A percentile compares a stretch with the other conserved stretches of the same genome.
Evolutionary conservation across 1,139 yeast genomes (phyloP).

Genomic region (Debaryomyces sp.): DNA sequence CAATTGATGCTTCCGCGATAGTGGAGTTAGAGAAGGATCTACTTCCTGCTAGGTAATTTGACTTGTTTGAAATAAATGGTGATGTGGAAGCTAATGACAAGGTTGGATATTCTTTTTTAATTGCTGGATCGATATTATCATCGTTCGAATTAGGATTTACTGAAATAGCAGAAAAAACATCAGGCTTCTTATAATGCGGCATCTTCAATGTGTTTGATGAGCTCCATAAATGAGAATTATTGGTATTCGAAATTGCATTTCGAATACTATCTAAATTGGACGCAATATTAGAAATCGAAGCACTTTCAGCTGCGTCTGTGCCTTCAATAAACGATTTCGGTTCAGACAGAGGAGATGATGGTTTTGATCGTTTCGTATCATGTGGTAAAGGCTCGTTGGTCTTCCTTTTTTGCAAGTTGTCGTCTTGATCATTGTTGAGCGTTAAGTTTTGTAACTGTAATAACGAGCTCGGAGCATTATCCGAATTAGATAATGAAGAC

Average conservation of each 20-base stretch:
- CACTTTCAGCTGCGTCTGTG: constrained; percentile 7
- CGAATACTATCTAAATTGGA: constrained; percentile 18
- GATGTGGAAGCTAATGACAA: constrained; percentile 28
- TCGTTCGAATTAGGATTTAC: background rate
- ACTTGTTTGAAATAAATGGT: constrained; percentile 41
- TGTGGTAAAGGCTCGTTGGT: constrained; percentile 8
- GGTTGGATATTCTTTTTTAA: constrained; percentile 19
- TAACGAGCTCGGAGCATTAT: constrained; percentile 10
- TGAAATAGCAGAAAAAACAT: constrained; percentile 7
- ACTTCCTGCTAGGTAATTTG: constrained; percentile 16
- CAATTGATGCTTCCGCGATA: constrained; percentile 15
- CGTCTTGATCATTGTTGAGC: constrained; percentile 2
- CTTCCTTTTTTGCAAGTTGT: constrained; percentile 14
- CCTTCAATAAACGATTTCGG: background rate
- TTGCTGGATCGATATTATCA: constrained; percentile 7
- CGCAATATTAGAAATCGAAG: constrained; percentile 16
- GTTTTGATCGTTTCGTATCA: constrained; percentile 8
- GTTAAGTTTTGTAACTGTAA: constrained; percentile 11
- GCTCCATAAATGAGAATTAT: constrained; percentile 19
- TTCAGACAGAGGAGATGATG: constrained; percentile 7
- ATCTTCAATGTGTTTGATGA: constrained; percentile 30
- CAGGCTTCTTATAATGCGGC: constrained; percentile 46
- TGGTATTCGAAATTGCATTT: constrained; percentile 13
- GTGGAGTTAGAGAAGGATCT: constrained; percentile 9
- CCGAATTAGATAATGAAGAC: constrained; percentile 2